Percentiles rank a stretch among this genome's conserved stretches.
phyloP scores from a whole-genome alignment of 768 basidiomycete genomes.

The Asterophora parasitica region DNA sequence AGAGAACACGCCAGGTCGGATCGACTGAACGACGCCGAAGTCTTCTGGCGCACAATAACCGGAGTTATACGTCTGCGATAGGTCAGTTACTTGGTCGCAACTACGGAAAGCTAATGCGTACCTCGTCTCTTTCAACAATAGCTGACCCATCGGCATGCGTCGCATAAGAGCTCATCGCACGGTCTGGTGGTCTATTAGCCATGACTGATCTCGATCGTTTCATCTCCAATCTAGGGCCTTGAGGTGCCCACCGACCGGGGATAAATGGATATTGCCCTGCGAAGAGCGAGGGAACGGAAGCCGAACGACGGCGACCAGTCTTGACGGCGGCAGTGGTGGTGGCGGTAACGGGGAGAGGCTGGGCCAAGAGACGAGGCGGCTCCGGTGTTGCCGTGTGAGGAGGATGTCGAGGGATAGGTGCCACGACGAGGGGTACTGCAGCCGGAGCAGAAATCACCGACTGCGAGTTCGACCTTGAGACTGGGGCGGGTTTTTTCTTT shows the following conservation, averaged over 20 bases:
- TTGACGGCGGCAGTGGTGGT: constrained; percentile 18
- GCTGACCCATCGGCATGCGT: constrained; percentile 7
- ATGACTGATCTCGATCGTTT: constrained; percentile 18
- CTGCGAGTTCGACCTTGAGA: constrained; percentile 17
- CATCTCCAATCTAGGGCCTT: constrained; percentile 9
- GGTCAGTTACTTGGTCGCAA: not conserved
- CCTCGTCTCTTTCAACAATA: constrained; percentile 11
- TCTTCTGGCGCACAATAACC: constrained; percentile 10
- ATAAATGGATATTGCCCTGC: constrained; percentile 9
- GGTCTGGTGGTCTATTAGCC: constrained; percentile 7
- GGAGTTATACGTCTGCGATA: not conserved
- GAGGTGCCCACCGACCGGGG: constrained; percentile 3
- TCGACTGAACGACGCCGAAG: constrained; percentile 12
- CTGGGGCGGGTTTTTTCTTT: constrained; percentile 22
- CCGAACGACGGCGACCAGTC: constrained; percentile 25
- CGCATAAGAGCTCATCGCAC: too few species aligned
- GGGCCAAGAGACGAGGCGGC: constrained; percentile 1
- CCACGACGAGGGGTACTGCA: not conserved
- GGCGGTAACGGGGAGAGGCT: constrained; percentile 4
- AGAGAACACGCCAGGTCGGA: constrained; percentile 8
- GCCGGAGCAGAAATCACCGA: not conserved
- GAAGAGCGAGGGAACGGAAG: constrained; percentile 28
- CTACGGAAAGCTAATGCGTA: constrained; percentile 5
- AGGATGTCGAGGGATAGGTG: constrained; percentile 9
- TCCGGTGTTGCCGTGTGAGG: constrained; percentile 1